Percentiles rank a stretch among this genome's conserved stretches.
Evolutionary conservation across 2,329 filamentous ascomycete species (phyloP).

Genomic region (Aspergillus awamori): DNA sequence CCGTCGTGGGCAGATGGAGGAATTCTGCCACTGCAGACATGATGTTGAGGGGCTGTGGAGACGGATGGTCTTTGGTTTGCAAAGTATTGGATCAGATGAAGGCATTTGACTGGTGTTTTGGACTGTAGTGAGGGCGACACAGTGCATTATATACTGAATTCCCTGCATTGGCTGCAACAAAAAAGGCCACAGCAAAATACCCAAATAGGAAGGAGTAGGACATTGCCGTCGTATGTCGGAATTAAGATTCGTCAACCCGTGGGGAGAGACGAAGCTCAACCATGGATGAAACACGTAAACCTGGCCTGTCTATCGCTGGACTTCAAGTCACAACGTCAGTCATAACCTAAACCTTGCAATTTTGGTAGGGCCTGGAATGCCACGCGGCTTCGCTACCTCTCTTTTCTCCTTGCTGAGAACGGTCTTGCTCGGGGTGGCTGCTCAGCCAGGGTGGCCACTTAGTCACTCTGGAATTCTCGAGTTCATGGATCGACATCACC

Average conservation of each 20-base stretch:
- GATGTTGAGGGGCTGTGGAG: background rate
- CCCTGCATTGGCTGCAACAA: background rate
- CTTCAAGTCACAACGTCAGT: slow-evolving; percentile 6
- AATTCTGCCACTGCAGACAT: slow-evolving; percentile 6
- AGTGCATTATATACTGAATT: background rate
- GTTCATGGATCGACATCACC: background rate
- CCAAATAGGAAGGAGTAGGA: background rate
- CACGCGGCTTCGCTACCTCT: background rate
- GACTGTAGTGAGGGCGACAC: background rate
- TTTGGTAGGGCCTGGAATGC: slow-evolving; percentile 1
- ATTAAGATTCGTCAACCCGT: slow-evolving; percentile 7
- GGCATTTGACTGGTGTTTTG: background rate
- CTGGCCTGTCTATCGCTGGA: background rate
- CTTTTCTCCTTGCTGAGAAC: background rate
- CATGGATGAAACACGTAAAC: background rate
- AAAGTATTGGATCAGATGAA: background rate
- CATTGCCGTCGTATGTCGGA: background rate
- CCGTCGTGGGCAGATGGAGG: slow-evolving; percentile 6
- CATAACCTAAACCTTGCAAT: background rate
- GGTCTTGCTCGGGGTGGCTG: background rate
- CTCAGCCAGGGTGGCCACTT: slow-evolving; percentile 4
- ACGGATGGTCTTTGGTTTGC: background rate
- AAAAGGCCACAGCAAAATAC: background rate
- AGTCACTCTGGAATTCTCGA: slow-evolving; percentile 1
- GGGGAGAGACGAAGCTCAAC: background rate